Percentiles rank a stretch among this genome's conserved stretches.
phyloP scores from a whole-genome alignment of 495 filamentous ascomycete species.

The Penicillium pancosmium region DNA sequence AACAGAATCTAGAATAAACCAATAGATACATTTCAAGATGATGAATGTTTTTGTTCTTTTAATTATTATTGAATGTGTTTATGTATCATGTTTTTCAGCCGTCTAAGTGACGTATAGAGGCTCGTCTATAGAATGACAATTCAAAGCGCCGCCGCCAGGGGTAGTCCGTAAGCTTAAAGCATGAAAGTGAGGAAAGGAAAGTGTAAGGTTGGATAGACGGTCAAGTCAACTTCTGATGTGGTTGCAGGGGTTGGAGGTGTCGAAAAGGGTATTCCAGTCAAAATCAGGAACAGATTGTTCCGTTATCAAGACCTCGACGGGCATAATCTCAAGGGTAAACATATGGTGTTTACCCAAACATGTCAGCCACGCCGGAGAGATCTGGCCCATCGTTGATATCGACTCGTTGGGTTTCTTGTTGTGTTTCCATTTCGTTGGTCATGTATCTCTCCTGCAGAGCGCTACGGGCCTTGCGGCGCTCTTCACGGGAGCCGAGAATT shows the following conservation, averaged over 20 bases:
- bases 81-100: constrained; percentile 10
- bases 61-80: constrained; percentile 5
- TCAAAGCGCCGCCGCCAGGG: constrained; percentile 5
- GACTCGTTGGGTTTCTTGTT: constrained; percentile 44
- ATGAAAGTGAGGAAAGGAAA: background rate
- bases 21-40: background rate
- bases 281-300: background rate
- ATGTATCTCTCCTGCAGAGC: constrained; percentile 61
- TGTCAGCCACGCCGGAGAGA: constrained; percentile 65
- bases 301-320: no score
- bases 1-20: no score
- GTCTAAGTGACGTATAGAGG: constrained; percentile 14
- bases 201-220: background rate
- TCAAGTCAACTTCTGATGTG: no score
- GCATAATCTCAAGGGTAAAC: no score
- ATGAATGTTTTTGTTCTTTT: constrained; percentile 31
- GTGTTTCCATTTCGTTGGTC: constrained; percentile 50
- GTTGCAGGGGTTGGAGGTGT: no score
- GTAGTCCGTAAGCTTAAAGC: constrained; percentile 4
- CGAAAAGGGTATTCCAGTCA: background rate
- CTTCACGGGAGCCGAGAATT: constrained; percentile 56
- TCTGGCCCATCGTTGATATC: constrained; percentile 62
- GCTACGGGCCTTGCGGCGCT: constrained; percentile 53
- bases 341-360: constrained; percentile 56
- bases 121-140: constrained; percentile 19